Base-by-base conservation (phyloP, 495 filamentous ascomycete species). In the Xylaria intraflava region DNA sequence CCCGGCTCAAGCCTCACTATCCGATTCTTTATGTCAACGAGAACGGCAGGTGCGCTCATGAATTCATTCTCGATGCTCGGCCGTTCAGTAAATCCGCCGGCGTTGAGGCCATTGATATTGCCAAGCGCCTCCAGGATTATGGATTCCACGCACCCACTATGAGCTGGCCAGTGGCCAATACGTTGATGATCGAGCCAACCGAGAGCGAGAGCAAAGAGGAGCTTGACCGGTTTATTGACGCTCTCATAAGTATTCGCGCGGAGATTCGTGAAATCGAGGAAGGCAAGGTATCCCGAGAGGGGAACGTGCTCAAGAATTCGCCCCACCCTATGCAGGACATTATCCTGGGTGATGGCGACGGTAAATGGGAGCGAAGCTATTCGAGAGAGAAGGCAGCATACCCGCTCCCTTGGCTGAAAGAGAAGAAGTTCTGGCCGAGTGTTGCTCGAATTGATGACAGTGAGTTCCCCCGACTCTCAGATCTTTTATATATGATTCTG, bases 131-230 rank as follows among this genome's bases (percentile, higher is more conserved):
- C 8, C 92, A 96, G 70, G 93, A 98, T 65, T 98, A 95, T 67
- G 93, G 93, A 38, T 98, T 98, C 81, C 93, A 98, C 68, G 90
- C 94, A 3, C 93, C 93, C 2, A 98, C 93, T 41, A 97, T 98
- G 93, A 89, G 84, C 65, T 98, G 90, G 90, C 93, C 93, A 6
- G 92, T 98, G 2, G 78, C 90, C 41, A 93, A 93, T 69, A 98
- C 93, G 1, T 82, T 98, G 17, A 98, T 98, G 93, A 95, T 98
- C 60, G 93, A 98, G 76, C 93, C 93, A 29, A 98, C 93, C 0
- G 93, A 98, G 73, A 90, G 85, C 16, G 93, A 98, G 73, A 88
- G 82, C 69, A 87, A 94, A 67, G 87, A 87, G 56, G 93, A 98
- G 73, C 80, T 98, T 1, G 94, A 97, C 69, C 85, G 93, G 6